Percentiles rank a stretch among this genome's conserved stretches.
These are phyloP conservation scores for Crucihimalaya himalaica DNA, from an alignment of 345 rosid species.

Conservation along the genomic window DNA sequence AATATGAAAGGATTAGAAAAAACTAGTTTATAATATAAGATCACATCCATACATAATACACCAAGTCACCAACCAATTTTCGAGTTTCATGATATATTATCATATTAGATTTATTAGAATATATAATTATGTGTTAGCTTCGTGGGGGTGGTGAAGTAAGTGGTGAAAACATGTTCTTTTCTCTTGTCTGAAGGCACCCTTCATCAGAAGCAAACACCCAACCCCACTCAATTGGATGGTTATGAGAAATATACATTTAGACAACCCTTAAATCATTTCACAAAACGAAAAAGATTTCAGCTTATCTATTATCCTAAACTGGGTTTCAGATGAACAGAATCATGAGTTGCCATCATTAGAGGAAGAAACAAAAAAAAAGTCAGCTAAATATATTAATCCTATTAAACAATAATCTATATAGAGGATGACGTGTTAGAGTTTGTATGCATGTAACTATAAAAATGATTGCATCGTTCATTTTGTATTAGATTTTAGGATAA, in stretches of 20 bases:
- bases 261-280: not conserved
- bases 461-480: constrained; percentile 32
- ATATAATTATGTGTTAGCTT: constrained; percentile 21
- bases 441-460: constrained; percentile 35
- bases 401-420: constrained; percentile 8
- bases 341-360: constrained; percentile 15
- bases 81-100: not conserved
- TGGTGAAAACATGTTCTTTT: constrained; percentile 42
- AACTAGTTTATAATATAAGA: too few species aligned
- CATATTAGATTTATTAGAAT: not conserved
- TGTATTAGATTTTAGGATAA: constrained; percentile 31
- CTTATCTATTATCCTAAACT: not conserved
- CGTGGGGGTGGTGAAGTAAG: constrained; percentile 33
- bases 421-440: constrained; percentile 27
- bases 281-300: not conserved
- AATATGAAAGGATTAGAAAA: not conserved
- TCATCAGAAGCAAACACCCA: constrained; percentile 37
- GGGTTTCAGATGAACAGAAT: not conserved
- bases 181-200: constrained; percentile 41
- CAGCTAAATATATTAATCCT: constrained; percentile 22
- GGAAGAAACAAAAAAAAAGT: not conserved
- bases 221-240: constrained; percentile 18
- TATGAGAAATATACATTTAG: not conserved
- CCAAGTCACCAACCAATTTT: constrained; percentile 5
- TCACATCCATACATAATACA: not conserved